Evolutionary conservation across 2,329 filamentous ascomycete species (phyloP), one percentile per base, ranked within the genome.

Genomic region (Colletotrichum sp.): DNA sequence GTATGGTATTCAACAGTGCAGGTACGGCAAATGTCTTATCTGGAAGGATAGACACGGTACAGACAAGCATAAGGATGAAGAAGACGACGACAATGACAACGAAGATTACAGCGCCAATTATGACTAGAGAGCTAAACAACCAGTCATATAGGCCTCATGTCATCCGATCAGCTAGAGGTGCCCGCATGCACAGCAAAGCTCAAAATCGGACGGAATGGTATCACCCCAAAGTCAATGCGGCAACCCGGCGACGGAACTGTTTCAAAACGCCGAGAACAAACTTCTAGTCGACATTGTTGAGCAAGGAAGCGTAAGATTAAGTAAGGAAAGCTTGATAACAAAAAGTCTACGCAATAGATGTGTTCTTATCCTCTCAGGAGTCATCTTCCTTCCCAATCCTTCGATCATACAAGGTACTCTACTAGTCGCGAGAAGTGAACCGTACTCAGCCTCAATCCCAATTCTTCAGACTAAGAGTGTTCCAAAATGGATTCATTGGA

Each of bases 1-100:
- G 12, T n/a, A 8, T 52, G 13, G 13, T 12, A 0, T 25, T 1
- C 4, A 52, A 22, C n/a, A 6, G 4, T 1, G 7, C 10, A 52
- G 10, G 12, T 12, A 3, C 10, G n/a, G 43, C 4, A 0, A 25
- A 22, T 4, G 7, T 52, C 18, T 12, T 1, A 48, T 48, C 39
- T 48, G 9, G 0, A 48, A n/a, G 43, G n/a, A 8, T 1, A 22
- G 18, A n/a, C 18, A n/a, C 18, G 39, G 0, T 43, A 22, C 5
- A 12, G 39, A n/a, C 0, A 10, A 22, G 39, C 16, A 18, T 10
- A 0, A 48, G 39, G 18, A 48, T 4, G 5, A n/a, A 10, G 18
- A 13, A 22, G n/a, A 52, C 43, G n/a, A 25, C 10, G 43, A 22
- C 10, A 22, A 10, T 7, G 12, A 25, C 6, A 48, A n/a, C 39